Evolutionary conservation across 768 basidiomycete species (phyloP).

Genomic region (Mycena filopes): DNA sequence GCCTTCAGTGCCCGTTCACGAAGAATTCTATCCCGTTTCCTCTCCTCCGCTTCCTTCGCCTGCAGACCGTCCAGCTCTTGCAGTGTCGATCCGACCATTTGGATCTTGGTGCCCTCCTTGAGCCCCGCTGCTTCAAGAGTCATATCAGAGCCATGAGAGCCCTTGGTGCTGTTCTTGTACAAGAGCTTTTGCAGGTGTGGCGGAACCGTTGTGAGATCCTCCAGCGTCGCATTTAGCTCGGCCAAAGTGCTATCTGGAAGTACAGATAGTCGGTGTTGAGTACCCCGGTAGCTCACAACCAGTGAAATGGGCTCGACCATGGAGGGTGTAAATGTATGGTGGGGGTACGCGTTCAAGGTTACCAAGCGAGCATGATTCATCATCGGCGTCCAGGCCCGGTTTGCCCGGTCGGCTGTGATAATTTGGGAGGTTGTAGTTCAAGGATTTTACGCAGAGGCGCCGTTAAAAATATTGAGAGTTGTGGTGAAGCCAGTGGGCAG

Average conservation of each 20-base stretch:
- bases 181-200: constrained; percentile 76
- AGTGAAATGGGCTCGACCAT: constrained; percentile 31
- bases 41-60: constrained; percentile 66
- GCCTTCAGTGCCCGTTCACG: constrained; percentile 67
- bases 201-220: constrained; percentile 75
- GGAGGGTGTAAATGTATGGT: background rate
- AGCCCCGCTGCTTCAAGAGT: constrained; percentile 60
- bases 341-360: background rate
- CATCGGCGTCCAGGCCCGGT: no score
- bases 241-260: constrained; percentile 62
- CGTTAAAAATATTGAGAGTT: no score
- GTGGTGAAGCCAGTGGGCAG: no score
- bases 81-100: constrained; percentile 74
- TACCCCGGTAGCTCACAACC: constrained; percentile 61
- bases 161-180: constrained; percentile 67
- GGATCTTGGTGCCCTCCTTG: constrained; percentile 72
- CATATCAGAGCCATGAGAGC: constrained; percentile 38
- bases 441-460: no score
- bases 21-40: constrained; percentile 66
- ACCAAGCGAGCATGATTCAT: no score
- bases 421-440: no score
- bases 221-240: constrained; percentile 59
- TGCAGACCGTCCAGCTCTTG: constrained; percentile 67
- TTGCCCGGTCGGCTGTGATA: no score
- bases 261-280: constrained; percentile 57